Evolutionary conservation across 1,284 basidiomycete genomes (phyloP).

Genomic region (Exobasidium rhododendri): DNA sequence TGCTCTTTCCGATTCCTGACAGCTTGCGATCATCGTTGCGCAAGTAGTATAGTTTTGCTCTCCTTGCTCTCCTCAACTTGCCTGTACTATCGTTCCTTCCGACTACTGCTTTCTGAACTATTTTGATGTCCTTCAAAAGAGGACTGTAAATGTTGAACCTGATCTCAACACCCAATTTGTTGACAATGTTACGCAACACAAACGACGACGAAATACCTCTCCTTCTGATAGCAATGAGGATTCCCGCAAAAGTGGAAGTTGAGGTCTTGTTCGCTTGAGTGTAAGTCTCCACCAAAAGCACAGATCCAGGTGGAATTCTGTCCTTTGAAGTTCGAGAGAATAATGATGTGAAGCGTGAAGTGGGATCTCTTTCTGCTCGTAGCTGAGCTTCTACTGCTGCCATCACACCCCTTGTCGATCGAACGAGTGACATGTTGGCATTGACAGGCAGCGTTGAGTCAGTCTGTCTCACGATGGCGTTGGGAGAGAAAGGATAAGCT

Average conservation of each 20-base stretch:
- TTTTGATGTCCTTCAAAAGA: constrained; percentile 48
- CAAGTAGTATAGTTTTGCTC: constrained; percentile 53
- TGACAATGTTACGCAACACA: constrained; percentile 48
- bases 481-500: constrained; percentile 34
- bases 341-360: constrained; percentile 40
- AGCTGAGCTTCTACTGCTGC: constrained; percentile 40
- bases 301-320: constrained; percentile 46
- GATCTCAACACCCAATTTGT: constrained; percentile 54
- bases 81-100: constrained; percentile 38
- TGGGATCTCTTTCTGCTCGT: constrained; percentile 39
- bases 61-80: constrained; percentile 38
- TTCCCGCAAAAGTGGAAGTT: constrained; percentile 47
- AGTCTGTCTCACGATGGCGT: constrained; percentile 26
- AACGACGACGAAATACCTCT: constrained; percentile 48
- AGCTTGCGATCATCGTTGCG: constrained; percentile 46
- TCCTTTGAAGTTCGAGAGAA: constrained; percentile 42
- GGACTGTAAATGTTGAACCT: constrained; percentile 50
- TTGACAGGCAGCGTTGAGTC: constrained; percentile 13
- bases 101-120: constrained; percentile 45
- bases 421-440: constrained; percentile 12
- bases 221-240: constrained; percentile 47
- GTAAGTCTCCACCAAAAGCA: constrained; percentile 51
- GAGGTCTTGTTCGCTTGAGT: constrained; percentile 36
- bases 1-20: constrained; percentile 35
- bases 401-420: constrained; percentile 38